These are phyloP conservation scores for Hirsutella minnesotensis DNA, from an alignment of 2,329 filamentous ascomycete genomes.

Conservation along the genomic window DNA sequence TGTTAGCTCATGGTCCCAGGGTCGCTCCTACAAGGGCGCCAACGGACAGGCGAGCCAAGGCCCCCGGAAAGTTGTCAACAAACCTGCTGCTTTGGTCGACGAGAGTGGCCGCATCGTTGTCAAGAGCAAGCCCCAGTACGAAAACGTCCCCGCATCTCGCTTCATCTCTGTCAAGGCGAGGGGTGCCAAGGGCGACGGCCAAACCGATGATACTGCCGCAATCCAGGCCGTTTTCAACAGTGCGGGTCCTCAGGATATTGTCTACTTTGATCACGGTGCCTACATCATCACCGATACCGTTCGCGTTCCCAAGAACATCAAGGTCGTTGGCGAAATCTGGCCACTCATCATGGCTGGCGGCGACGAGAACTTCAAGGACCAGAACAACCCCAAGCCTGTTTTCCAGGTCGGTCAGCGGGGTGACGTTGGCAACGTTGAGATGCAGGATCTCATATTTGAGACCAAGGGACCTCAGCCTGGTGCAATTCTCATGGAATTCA, in stretches of 20 bases:
- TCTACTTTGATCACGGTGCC: slow-evolving; percentile 66
- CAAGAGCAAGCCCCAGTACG: slow-evolving; percentile 83
- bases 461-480: slow-evolving; percentile 75
- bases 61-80: not conserved
- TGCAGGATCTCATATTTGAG: slow-evolving; percentile 76
- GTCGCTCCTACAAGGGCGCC: slow-evolving; percentile 53
- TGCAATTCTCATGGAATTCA: slow-evolving; percentile 87
- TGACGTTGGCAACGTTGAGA: slow-evolving; percentile 71
- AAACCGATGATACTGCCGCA: slow-evolving; percentile 74
- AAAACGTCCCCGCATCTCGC: slow-evolving; percentile 47
- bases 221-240: slow-evolving; percentile 70
- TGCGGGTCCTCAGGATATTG: slow-evolving; percentile 49
- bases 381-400: slow-evolving; percentile 64
- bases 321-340: slow-evolving; percentile 87
- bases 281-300: slow-evolving; percentile 62
- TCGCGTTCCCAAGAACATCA: slow-evolving; percentile 64
- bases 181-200: slow-evolving; percentile 80
- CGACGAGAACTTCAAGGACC: slow-evolving; percentile 55
- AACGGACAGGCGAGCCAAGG: slow-evolving; percentile 47
- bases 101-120: slow-evolving; percentile 60
- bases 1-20: slow-evolving; percentile 67
- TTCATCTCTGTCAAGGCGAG: slow-evolving; percentile 76
- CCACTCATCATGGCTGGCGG: slow-evolving; percentile 79
- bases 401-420: slow-evolving; percentile 73
- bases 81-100: slow-evolving; percentile 17